These are phyloP conservation scores for Penicillium psychrosexuale DNA, from an alignment of 2,329 filamentous ascomycete genomes.

Conservation along the genomic window DNA sequence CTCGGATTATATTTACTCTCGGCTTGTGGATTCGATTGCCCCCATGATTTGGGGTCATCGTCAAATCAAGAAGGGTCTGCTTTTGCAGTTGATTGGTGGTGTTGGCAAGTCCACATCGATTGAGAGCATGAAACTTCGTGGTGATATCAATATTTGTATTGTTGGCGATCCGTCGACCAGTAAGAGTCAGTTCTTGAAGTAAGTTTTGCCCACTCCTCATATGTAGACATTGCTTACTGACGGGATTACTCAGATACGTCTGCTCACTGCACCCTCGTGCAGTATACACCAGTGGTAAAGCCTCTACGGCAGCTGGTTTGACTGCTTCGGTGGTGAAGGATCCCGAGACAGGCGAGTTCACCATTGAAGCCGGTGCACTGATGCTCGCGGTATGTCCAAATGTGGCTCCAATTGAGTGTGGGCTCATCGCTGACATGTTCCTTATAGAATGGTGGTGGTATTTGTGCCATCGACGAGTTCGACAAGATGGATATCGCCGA, in stretches of 20 bases:
- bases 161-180: slow-evolving; percentile 96
- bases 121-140: slow-evolving; percentile 92
- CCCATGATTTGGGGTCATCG: slow-evolving; percentile 97
- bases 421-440: neutral
- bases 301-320: slow-evolving; percentile 93
- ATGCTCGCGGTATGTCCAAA: slow-evolving; percentile 68
- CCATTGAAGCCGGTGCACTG: slow-evolving; percentile 94
- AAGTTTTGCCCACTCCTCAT: neutral
- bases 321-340: slow-evolving; percentile 97
- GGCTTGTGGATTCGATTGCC: slow-evolving; percentile 87
- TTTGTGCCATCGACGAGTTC: slow-evolving; percentile 98
- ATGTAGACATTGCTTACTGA: neutral
- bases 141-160: slow-evolving; percentile 98
- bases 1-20: slow-evolving; percentile 89
- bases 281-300: slow-evolving; percentile 96
- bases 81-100: slow-evolving; percentile 94
- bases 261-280: slow-evolving; percentile 95
- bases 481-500: slow-evolving; percentile 99
- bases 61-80: slow-evolving; percentile 93
- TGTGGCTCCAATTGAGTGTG: slow-evolving; percentile 23
- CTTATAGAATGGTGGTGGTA: slow-evolving; percentile 70
- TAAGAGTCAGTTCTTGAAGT: slow-evolving; percentile 97
- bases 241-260: slow-evolving; percentile 53
- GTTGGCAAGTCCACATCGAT: slow-evolving; percentile 79
- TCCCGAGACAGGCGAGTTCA: slow-evolving; percentile 97